Base-by-base conservation (phyloP, 2,329 filamentous ascomycete genomes). In the Aspergillus amoenus region DNA sequence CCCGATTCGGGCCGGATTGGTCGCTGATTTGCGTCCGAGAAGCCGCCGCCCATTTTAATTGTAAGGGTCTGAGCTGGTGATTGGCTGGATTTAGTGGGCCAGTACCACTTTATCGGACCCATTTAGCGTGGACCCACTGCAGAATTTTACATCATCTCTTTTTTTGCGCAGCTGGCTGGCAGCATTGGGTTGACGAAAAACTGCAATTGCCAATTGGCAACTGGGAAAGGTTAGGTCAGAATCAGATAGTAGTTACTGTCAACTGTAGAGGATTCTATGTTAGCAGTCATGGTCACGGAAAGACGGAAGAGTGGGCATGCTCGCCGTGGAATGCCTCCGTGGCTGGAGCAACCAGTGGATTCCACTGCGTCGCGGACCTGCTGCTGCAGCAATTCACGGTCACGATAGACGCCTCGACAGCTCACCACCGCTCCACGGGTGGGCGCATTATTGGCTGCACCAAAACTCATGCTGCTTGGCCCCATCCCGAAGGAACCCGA, bases 1-100 rank as follows among this genome's bases (percentile, higher is more conserved):
- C 61, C 64, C 64, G 64, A 66, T 58, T 66, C 64, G 64, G 64
- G 56, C 64, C 63, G 64, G 64, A 58, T 57, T 62, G 48, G 58
- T 56, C 32, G 47, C 32, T 50, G 55, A 54, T 57, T 57, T 61
- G 58, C 58, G 55, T 60, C 61, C 61, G 63, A 66, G 57, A 59
- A 57, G 54, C 55, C 57, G 51, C 45, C 58, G 24, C 47, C 43
- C 55, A 49, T 55, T 58, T 56, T 59, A 55, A 60, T 55, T 47
- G 34, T 27, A 4, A 8, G 13, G 13, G 1, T n/a, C 12, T 8
- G 4, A 1, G 2, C 2, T 39, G 17, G 1, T 57, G 39, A 64
- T 60, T 65, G 63, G 64, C 11, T 18, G 24, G 3, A 3, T 2
- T 9, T 52, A 55, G 64, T 61, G 62, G 59, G 47, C 4, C 39